phyloP scores from a whole-genome alignment of 2,329 filamentous ascomycete genomes.

The Penicillium vulpinum region DNA sequence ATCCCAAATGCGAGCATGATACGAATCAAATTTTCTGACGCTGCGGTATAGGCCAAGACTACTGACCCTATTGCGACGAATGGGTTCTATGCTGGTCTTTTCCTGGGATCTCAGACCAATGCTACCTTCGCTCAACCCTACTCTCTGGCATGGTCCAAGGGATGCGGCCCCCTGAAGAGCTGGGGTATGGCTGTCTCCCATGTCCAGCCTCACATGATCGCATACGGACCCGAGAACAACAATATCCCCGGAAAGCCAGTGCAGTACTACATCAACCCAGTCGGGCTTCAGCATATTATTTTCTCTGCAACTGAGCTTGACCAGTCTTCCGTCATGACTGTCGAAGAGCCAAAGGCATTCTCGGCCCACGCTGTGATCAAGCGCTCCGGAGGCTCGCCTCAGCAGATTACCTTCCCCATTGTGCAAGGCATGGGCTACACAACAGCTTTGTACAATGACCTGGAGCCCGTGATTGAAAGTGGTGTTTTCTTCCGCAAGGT shows the following conservation, averaged over 20 bases:
- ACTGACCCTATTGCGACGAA: constrained; percentile 47
- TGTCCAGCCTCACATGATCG: constrained; percentile 65
- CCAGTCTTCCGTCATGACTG: constrained; percentile 56
- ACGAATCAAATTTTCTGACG: background rate
- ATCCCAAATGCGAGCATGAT: background rate
- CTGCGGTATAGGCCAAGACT: constrained; percentile 26
- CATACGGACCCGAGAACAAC: constrained; percentile 60
- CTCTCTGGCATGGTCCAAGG: constrained; percentile 66
- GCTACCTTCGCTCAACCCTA: constrained; percentile 77
- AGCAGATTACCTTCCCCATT: constrained; percentile 73
- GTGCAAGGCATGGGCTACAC: constrained; percentile 89
- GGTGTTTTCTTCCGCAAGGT: constrained; percentile 73
- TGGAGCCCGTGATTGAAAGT: constrained; percentile 71
- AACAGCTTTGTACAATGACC: constrained; percentile 71
- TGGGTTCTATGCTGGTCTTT: constrained; percentile 75
- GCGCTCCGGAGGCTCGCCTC: constrained; percentile 52
- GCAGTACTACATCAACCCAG: constrained; percentile 75
- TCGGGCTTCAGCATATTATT: constrained; percentile 77
- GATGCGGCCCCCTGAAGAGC: constrained; percentile 61
- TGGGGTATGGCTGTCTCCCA: constrained; percentile 80
- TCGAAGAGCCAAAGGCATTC: constrained; percentile 56
- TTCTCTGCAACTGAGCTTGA: constrained; percentile 76
- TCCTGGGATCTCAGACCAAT: constrained; percentile 69
- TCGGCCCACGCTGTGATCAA: constrained; percentile 69
- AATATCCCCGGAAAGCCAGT: constrained; percentile 58